A percentile compares a stretch with the other conserved stretches of the same genome.
Evolutionary conservation across 1,284 basidiomycete genomes (phyloP).

Genomic region (Pseudozyma flocculosa): DNA sequence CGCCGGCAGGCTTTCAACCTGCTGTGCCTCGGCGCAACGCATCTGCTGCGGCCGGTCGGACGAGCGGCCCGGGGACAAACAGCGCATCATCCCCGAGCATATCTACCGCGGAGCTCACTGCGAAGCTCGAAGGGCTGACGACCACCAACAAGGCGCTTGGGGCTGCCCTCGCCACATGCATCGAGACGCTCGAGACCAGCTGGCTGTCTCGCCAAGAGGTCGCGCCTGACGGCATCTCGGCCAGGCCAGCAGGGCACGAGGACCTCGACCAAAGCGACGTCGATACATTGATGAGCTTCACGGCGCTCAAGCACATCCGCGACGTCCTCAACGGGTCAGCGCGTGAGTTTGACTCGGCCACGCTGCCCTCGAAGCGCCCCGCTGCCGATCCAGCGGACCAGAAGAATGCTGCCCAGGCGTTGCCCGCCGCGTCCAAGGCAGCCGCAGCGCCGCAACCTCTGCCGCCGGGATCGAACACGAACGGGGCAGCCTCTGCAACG

Average conservation of each 20-base stretch:
- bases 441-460: too few relatives aligned
- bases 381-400: neutral
- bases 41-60: too few relatives aligned
- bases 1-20: too few relatives aligned
- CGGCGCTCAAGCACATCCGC: slow-evolving; percentile 46
- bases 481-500: too few relatives aligned
- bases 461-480: too few relatives aligned
- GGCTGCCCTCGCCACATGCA: slow-evolving; percentile 24
- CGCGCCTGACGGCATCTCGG: neutral
- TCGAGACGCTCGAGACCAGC: slow-evolving; percentile 28
- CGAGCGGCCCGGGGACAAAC: too few relatives aligned
- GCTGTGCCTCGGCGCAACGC: too few relatives aligned
- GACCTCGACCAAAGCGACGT: slow-evolving; percentile 19
- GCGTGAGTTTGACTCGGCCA: slow-evolving; percentile 38
- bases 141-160: slow-evolving; percentile 36
- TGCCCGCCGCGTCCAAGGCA: too few relatives aligned
- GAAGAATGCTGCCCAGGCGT: neutral
- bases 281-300: slow-evolving; percentile 39
- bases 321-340: slow-evolving; percentile 42
- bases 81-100: neutral
- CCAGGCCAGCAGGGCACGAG: neutral
- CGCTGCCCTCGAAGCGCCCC: slow-evolving; percentile 9
- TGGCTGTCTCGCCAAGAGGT: slow-evolving; percentile 12
- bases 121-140: slow-evolving; percentile 16
- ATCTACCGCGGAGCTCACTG: slow-evolving; percentile 6